phyloP scores from a whole-genome alignment of 306 rosid genomes.

The Rosa chinensis region DNA sequence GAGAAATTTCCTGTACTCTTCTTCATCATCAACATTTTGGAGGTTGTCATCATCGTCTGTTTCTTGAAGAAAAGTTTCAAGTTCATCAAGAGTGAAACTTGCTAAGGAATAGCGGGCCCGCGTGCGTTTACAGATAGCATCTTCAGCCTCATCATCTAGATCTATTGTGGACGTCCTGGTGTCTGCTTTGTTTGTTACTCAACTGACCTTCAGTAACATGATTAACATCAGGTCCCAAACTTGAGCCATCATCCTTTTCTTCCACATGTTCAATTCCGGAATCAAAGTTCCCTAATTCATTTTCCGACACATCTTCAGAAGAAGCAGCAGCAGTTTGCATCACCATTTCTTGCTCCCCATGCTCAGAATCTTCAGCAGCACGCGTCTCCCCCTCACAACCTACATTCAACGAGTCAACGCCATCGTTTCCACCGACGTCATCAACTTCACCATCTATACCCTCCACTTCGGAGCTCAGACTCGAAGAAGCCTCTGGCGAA shows the following conservation, averaged over 20 bases:
- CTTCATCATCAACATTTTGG: constrained; percentile 85
- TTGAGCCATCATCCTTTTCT: constrained; percentile 38
- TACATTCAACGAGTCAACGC: constrained; percentile 29
- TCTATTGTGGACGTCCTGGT: constrained; percentile 38
- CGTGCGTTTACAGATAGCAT: constrained; percentile 90
- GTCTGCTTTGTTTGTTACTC: constrained; percentile 32
- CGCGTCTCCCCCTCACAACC: constrained; percentile 27
- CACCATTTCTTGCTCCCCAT: constrained; percentile 60
- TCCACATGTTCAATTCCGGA: constrained; percentile 32
- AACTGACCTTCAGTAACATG: constrained; percentile 37
- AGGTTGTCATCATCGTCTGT: constrained; percentile 92
- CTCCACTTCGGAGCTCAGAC: constrained; percentile 84
- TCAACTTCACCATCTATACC: constrained; percentile 61
- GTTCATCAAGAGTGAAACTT: constrained; percentile 88
- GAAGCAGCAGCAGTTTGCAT: constrained; percentile 42
- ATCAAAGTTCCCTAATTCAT: constrained; percentile 31
- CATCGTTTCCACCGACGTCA: constrained; percentile 29
- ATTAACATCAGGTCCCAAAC: constrained; percentile 28
- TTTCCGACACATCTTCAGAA: constrained; percentile 27
- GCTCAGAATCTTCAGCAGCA: constrained; percentile 41
- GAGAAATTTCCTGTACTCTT: constrained; percentile 89
- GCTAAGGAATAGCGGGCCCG: constrained; percentile 94
- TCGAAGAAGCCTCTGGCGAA: constrained; percentile 80
- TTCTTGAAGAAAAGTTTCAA: constrained; percentile 94
- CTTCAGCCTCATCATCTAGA: constrained; percentile 55